Evolutionary conservation across 192 early-diverging fungal species (phyloP).

Genomic region (Coemansia sp.): DNA sequence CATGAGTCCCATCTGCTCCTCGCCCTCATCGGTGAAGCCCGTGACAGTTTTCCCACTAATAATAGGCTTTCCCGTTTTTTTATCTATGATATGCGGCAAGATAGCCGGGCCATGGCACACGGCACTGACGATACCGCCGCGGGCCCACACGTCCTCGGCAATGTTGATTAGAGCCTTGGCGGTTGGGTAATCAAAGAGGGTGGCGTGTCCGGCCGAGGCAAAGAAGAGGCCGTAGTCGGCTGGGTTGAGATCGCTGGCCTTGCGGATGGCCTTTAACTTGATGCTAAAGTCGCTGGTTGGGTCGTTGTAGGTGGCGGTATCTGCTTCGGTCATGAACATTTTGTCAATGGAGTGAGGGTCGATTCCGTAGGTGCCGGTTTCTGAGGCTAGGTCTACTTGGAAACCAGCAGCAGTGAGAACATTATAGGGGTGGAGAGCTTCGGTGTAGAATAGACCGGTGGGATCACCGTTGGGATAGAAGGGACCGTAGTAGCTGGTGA

Average conservation of each 20-base stretch:
- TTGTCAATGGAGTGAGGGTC: constrained; percentile 55
- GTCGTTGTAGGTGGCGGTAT: constrained; percentile 41
- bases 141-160: constrained; percentile 56
- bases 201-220: constrained; percentile 57
- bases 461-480: constrained; percentile 56
- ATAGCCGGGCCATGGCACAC: constrained; percentile 68
- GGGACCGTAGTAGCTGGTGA: constrained; percentile 54
- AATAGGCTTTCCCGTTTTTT: constrained; percentile 56
- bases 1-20: constrained; percentile 52
- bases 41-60: constrained; percentile 66
- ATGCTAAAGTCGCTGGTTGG: constrained; percentile 39
- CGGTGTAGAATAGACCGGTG: constrained; percentile 58
- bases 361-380: constrained; percentile 55
- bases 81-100: constrained; percentile 61
- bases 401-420: constrained; percentile 51
- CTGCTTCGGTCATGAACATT: constrained; percentile 39
- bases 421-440: constrained; percentile 56
- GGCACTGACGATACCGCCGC: constrained; percentile 56
- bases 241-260: constrained; percentile 52
- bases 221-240: constrained; percentile 56
- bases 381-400: constrained; percentile 55
- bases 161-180: constrained; percentile 47
- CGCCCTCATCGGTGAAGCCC: constrained; percentile 71
- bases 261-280: constrained; percentile 43
- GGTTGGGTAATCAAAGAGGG: constrained; percentile 56